Conservation (phyloP, 2,329 filamentous ascomycete species). For the Monosporascus cannonballus region DNA sequence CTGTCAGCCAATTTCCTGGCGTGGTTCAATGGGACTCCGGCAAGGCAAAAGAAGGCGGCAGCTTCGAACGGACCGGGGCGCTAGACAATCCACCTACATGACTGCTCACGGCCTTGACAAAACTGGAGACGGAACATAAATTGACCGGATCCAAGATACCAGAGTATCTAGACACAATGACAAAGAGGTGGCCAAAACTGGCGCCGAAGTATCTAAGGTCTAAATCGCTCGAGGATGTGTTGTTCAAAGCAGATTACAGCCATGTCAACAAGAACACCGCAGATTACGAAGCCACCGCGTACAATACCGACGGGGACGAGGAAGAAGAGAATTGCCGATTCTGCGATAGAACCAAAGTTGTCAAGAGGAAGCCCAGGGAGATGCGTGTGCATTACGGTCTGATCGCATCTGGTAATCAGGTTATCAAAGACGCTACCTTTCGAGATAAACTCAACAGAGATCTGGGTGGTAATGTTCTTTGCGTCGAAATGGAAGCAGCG, state of each 20-base stretch:
- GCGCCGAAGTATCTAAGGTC: conserved; percentile 10
- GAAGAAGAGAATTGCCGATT: conserved; percentile 6
- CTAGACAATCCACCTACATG: conserved; percentile 13
- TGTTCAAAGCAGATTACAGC: conserved; percentile 6
- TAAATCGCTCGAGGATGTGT: conserved; percentile 10
- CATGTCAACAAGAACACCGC: not conserved
- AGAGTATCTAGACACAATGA: conserved; percentile 11
- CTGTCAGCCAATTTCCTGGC: conserved; percentile 8
- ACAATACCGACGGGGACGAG: conserved; percentile 1
- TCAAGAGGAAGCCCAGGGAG: conserved; percentile 10
- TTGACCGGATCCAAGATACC: conserved; percentile 11
- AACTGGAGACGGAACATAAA: conserved; percentile 8
- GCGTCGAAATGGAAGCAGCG: conserved; percentile 15
- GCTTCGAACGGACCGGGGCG: conserved; percentile 11
- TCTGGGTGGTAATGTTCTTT: conserved; percentile 9
- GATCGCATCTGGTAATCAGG: conserved; percentile 20
- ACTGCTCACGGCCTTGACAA: conserved; percentile 13
- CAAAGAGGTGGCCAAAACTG: conserved; percentile 8
- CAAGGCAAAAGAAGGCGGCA: conserved; percentile 7
- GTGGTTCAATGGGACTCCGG: conserved; percentile 20
- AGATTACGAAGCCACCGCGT: not conserved
- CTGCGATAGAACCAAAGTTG: conserved; percentile 10
- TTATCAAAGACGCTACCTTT: conserved; percentile 16
- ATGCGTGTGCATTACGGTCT: conserved; percentile 19
- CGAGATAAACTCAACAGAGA: conserved; percentile 10